Conservation (phyloP, 352 stramenopile species). For the Pythium sp. region DNA sequence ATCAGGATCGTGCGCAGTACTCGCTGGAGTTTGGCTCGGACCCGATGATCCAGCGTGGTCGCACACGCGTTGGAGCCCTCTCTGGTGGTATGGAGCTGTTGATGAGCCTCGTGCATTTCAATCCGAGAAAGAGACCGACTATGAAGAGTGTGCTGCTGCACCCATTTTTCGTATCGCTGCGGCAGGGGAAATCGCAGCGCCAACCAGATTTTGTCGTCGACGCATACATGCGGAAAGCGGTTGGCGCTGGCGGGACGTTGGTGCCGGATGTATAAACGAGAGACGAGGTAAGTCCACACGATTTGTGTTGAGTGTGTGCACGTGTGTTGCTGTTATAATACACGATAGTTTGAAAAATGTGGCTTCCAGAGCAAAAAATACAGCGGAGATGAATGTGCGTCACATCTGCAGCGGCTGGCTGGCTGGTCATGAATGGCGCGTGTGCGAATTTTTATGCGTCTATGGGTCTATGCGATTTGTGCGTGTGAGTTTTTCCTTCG, state of each 20-base stretch:
- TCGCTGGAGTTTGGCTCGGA: conserved; percentile 49
- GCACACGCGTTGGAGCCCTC: conserved; percentile 41
- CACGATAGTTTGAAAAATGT: not conserved
- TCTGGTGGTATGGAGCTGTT: conserved; percentile 52
- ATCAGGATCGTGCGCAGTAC: conserved; percentile 41
- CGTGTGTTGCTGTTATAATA: conserved; percentile 1
- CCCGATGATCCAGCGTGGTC: conserved; percentile 44
- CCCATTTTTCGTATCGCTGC: conserved; percentile 54
- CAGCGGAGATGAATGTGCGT: not conserved
- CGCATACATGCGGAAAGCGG: conserved; percentile 33
- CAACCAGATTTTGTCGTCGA: conserved; percentile 58
- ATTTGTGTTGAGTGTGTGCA: not conserved
- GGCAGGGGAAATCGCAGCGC: conserved; percentile 5
- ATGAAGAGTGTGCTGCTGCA: conserved; percentile 66
- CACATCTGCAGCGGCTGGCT: not conserved
- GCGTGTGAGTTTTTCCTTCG: not conserved
- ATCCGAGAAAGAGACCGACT: conserved; percentile 56
- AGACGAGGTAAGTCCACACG: not conserved
- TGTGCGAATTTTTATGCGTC: conserved; percentile 4
- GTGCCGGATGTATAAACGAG: conserved; percentile 38
- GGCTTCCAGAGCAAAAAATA: not conserved
- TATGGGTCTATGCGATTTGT: conserved; percentile 13
- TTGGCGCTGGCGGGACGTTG: conserved; percentile 4
- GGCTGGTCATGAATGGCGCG: not conserved
- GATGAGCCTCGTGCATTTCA: conserved; percentile 52